Percentiles rank a stretch among this genome's conserved stretches.
Conservation (phyloP, 306 rosid genomes). For the Coriaria nepalensis region DNA sequence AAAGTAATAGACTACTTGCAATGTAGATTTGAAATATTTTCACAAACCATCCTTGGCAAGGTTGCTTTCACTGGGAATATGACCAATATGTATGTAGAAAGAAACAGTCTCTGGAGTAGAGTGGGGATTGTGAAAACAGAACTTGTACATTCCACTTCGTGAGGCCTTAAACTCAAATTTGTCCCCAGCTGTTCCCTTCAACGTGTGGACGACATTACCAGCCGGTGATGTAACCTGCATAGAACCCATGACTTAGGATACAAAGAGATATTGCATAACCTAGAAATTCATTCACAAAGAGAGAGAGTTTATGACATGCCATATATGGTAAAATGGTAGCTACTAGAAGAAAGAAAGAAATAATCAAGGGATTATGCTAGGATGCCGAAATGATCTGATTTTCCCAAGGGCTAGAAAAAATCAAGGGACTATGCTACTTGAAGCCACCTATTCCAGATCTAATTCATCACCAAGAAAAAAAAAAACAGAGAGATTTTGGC, state of each 20-base stretch:
- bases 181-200: conserved; percentile 86
- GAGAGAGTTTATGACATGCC: too few species aligned
- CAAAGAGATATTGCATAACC: too few species aligned
- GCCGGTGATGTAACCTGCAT: conserved; percentile 78
- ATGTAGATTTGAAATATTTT: conserved; percentile 2
- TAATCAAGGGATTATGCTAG: too few species aligned
- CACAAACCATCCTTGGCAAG: conserved; percentile 82
- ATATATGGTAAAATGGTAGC: too few species aligned
- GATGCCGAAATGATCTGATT: too few species aligned
- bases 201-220: conserved; percentile 47
- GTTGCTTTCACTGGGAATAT: conserved; percentile 84
- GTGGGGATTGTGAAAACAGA: conserved; percentile 89
- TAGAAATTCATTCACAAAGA: too few species aligned
- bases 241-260: background rate
- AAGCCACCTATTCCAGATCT: too few species aligned
- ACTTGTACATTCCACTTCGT: conserved; percentile 77
- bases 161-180: conserved; percentile 89
- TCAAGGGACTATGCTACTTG: too few species aligned
- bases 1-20: background rate
- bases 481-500: too few species aligned
- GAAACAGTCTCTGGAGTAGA: conserved; percentile 98
- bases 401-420: too few species aligned
- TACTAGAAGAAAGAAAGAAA: too few species aligned
- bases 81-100: conserved; percentile 92
- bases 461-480: too few species aligned